These are phyloP conservation scores for Penicillium simplicissimum DNA, from an alignment of 495 filamentous ascomycete species.

Conservation along the genomic window DNA sequence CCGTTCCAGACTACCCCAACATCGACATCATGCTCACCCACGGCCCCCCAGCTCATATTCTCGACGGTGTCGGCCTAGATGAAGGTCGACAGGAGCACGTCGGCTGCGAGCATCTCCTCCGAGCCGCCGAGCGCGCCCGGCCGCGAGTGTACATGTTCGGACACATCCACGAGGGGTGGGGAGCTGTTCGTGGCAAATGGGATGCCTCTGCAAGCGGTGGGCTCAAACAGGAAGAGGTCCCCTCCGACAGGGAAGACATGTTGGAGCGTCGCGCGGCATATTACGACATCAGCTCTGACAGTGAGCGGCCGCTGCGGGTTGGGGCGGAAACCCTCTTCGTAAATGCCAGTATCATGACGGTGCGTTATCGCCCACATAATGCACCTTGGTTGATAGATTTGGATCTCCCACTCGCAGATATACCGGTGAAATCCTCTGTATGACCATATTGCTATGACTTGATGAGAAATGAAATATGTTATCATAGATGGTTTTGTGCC, in stretches of 20 bases:
- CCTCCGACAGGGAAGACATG: conserved; percentile 40
- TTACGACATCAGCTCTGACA: conserved; percentile 43
- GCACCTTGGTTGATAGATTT: conserved; percentile 66
- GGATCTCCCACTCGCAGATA: conserved; percentile 45
- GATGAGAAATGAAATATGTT: conserved; percentile 13
- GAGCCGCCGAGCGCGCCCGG: conserved; percentile 44
- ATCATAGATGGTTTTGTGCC: neutral
- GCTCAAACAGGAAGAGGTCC: conserved; percentile 27
- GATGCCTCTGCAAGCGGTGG: conserved; percentile 19
- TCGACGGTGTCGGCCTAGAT: conserved; percentile 49
- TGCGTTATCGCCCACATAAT: conserved; percentile 51
- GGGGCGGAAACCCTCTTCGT: conserved; percentile 68
- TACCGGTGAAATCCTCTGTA: neutral
- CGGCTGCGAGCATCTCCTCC: conserved; percentile 49
- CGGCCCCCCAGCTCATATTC: conserved; percentile 62
- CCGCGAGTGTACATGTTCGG: conserved; percentile 61
- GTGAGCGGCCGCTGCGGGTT: conserved; percentile 35
- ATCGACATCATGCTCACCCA: conserved; percentile 74
- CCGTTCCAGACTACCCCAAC: conserved; percentile 48
- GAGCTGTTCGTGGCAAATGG: conserved; percentile 63
- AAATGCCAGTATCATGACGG: conserved; percentile 65
- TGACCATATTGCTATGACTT: conserved; percentile 2
- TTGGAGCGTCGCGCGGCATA: conserved; percentile 43
- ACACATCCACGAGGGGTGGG: conserved; percentile 71
- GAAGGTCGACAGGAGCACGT: conserved; percentile 30